phyloP scores from a whole-genome alignment of 2,329 filamentous ascomycete genomes.

The Pseudodiploospora longispora region DNA sequence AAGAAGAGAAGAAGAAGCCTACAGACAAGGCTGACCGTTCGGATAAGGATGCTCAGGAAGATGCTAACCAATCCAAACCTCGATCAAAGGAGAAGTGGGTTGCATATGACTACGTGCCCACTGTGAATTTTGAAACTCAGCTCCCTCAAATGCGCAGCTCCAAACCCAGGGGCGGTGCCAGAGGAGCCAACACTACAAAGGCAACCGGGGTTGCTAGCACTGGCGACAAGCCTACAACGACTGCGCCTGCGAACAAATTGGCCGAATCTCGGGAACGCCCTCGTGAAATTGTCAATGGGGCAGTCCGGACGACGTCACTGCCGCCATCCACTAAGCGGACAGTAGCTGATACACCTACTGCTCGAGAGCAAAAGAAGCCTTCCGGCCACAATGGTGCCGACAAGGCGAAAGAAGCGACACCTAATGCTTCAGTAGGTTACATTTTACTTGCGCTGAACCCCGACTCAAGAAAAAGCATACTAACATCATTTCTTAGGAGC shows the following conservation, averaged over 20 bases:
- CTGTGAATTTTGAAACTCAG: slow-evolving; percentile 79
- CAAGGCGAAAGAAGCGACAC: slow-evolving; percentile 31
- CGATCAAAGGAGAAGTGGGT: slow-evolving; percentile 81
- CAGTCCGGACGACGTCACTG: slow-evolving; percentile 27
- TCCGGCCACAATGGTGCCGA: slow-evolving; percentile 25
- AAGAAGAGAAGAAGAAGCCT: slow-evolving; percentile 66
- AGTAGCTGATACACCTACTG: slow-evolving; percentile 30
- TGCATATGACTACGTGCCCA: slow-evolving; percentile 71
- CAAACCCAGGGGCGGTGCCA: slow-evolving; percentile 42
- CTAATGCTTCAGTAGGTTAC: slow-evolving; percentile 32
- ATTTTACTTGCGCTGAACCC: slow-evolving; percentile 6
- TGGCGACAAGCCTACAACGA: slow-evolving; percentile 29
- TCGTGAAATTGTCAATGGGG: slow-evolving; percentile 26
- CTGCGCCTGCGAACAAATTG: slow-evolving; percentile 21
- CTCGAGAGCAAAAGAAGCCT: slow-evolving; percentile 40
- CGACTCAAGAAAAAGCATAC: slow-evolving; percentile 1
- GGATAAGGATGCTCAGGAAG: slow-evolving; percentile 56
- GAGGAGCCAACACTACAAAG: slow-evolving; percentile 32
- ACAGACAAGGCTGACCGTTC: slow-evolving; percentile 53
- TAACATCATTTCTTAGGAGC: slow-evolving; percentile 16
- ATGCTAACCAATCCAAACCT: slow-evolving; percentile 33
- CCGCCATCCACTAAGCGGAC: slow-evolving; percentile 35
- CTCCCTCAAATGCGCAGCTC: slow-evolving; percentile 48
- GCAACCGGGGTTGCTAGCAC: slow-evolving; percentile 26
- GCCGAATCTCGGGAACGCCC: slow-evolving; percentile 26